Percentiles rank a stretch among this genome's conserved stretches.
Evolutionary conservation across 345 rosid genomes (phyloP).

Genomic region (Anastatica hierochuntica): DNA sequence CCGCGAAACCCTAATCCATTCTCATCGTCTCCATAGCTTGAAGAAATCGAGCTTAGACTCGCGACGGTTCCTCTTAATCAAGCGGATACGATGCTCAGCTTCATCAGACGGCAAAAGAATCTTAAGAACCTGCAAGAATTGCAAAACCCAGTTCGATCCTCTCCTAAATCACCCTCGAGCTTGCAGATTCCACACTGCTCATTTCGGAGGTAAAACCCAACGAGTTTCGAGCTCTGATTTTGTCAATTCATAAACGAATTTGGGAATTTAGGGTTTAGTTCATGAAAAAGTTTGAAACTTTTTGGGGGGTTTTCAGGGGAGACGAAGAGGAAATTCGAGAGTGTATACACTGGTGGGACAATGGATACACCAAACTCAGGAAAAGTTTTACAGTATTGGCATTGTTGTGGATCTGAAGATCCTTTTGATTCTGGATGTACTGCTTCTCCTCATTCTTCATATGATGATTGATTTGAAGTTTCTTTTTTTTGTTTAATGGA

Average conservation of each 20-base stretch:
- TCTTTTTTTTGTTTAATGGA: no score
- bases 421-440: conserved; percentile 87
- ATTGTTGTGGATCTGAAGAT: conserved; percentile 91
- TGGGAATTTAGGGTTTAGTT: not conserved
- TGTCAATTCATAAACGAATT: no score
- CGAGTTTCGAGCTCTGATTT: not conserved
- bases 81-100: conserved; percentile 1
- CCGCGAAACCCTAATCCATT: not conserved
- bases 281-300: not conserved
- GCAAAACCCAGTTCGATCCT: conserved; percentile 90
- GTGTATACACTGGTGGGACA: conserved; percentile 73
- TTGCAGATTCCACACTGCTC: conserved; percentile 84
- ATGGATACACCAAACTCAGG: conserved; percentile 78
- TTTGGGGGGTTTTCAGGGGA: conserved; percentile 38
- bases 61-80: not conserved
- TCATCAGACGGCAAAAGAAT: not conserved
- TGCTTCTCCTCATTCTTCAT: conserved; percentile 66
- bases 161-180: conserved; percentile 61
- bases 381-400: conserved; percentile 70
- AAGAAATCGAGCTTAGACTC: not conserved
- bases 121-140: conserved; percentile 73
- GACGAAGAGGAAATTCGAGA: conserved; percentile 89
- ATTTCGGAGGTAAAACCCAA: conserved; percentile 63
- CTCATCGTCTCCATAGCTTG: not conserved
- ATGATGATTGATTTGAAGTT: conserved; percentile 47